Conservation (phyloP, 768 basidiomycete genomes). For the Leccinum uliginosum region DNA sequence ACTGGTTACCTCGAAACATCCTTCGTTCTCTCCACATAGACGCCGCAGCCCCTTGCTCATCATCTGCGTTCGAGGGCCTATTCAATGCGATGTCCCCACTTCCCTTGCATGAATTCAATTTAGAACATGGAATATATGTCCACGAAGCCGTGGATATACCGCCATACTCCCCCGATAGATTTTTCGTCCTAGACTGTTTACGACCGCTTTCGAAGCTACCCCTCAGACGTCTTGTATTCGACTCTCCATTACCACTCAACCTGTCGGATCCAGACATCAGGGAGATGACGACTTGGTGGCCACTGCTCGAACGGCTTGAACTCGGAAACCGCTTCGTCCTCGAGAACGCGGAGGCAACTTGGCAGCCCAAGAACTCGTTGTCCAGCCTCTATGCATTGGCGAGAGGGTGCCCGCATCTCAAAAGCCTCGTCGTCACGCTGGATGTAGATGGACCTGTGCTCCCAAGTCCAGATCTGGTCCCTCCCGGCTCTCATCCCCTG, state of each 20-base stretch:
- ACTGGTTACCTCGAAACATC: slow-evolving; percentile 28
- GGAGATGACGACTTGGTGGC: slow-evolving; percentile 43
- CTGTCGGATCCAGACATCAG: slow-evolving; percentile 37
- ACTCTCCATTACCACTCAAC: slow-evolving; percentile 37
- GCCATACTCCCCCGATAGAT: slow-evolving; percentile 7
- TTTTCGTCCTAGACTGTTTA: slow-evolving; percentile 30
- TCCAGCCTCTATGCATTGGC: slow-evolving; percentile 15
- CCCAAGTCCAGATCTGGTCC: background rate
- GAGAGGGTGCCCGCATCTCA: slow-evolving; percentile 14
- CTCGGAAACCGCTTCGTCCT: slow-evolving; percentile 31
- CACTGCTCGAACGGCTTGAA: slow-evolving; percentile 39
- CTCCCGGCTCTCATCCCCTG: slow-evolving; percentile 19
- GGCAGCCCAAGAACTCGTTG: slow-evolving; percentile 18
- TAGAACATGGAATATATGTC: slow-evolving; percentile 34
- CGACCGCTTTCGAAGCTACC: slow-evolving; percentile 32
- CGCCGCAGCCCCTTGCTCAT: slow-evolving; percentile 24
- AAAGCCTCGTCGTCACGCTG: slow-evolving; percentile 18
- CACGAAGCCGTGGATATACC: slow-evolving; percentile 33
- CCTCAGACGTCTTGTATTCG: slow-evolving; percentile 36
- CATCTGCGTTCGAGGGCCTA: slow-evolving; percentile 33
- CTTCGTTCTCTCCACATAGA: slow-evolving; percentile 39
- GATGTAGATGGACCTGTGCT: slow-evolving; percentile 1
- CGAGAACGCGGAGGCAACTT: slow-evolving; percentile 18
- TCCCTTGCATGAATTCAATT: slow-evolving; percentile 34
- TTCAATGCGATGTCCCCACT: slow-evolving; percentile 31